Conservation (phyloP, 2,329 filamentous ascomycete species). For the Colletotrichum tanaceti region DNA sequence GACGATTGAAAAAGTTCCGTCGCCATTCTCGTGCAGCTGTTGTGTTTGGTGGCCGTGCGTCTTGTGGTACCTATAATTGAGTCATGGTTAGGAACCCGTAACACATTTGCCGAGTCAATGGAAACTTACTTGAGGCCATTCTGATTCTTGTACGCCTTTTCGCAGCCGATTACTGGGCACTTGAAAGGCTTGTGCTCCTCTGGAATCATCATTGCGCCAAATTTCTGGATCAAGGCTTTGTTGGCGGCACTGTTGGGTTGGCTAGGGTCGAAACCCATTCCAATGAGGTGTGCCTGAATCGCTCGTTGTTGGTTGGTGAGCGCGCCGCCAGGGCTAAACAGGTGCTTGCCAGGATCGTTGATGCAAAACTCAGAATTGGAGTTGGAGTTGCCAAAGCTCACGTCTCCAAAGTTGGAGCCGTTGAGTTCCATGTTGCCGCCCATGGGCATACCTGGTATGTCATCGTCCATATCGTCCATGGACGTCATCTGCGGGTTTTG, state of each 20-base stretch:
- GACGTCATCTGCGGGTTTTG: constrained; percentile 72
- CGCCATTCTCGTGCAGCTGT: constrained; percentile 94
- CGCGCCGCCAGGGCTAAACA: constrained; percentile 87
- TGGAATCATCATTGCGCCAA: constrained; percentile 72
- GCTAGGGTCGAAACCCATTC: constrained; percentile 79
- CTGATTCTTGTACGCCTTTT: constrained; percentile 99
- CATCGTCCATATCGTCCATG: constrained; percentile 78
- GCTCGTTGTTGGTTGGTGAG: constrained; percentile 71
- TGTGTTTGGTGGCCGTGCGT: constrained; percentile 96
- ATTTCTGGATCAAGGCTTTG: constrained; percentile 65
- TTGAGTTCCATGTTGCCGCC: constrained; percentile 72
- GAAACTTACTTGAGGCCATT: constrained; percentile 89
- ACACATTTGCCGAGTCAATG: not conserved
- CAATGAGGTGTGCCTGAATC: constrained; percentile 75
- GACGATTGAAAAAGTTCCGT: constrained; percentile 97
- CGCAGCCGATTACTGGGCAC: constrained; percentile 97
- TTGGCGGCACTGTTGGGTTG: constrained; percentile 83
- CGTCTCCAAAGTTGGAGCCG: constrained; percentile 60
- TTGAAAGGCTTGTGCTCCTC: constrained; percentile 98
- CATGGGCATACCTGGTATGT: constrained; percentile 72
- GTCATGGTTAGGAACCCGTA: constrained; percentile 31
- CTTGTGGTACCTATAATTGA: constrained; percentile 69
- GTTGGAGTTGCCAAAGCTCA: constrained; percentile 63
- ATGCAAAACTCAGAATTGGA: constrained; percentile 71
- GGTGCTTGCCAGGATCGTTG: constrained; percentile 92